These are phyloP conservation scores for Paraphoma sp. DNA, from an alignment of 2,329 filamentous ascomycete species.

Conservation along the genomic window DNA sequence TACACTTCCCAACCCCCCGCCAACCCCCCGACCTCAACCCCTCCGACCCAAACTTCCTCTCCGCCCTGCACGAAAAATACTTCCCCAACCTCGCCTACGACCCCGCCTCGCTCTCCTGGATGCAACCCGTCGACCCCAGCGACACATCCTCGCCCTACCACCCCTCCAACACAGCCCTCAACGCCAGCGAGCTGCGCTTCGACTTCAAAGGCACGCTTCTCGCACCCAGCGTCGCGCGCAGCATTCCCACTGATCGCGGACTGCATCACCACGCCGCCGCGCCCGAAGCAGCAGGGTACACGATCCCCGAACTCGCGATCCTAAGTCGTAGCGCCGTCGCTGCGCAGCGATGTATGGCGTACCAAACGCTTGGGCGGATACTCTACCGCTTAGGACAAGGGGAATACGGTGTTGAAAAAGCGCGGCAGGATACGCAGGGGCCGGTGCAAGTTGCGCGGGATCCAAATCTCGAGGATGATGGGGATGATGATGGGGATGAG, in stretches of 20 bases:
- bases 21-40: conserved; percentile 80
- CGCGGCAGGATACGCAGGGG: conserved; percentile 50
- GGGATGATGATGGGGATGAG: conserved; percentile 42
- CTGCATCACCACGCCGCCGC: conserved; percentile 94
- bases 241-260: conserved; percentile 77
- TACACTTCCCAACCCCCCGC: conserved; percentile 67
- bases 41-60: conserved; percentile 80
- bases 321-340: conserved; percentile 82
- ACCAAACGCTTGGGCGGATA: conserved; percentile 86
- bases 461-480: conserved; percentile 37
- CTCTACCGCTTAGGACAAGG: conserved; percentile 82
- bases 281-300: conserved; percentile 93
- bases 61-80: conserved; percentile 87
- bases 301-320: conserved; percentile 82
- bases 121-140: conserved; percentile 71
- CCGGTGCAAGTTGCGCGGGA: conserved; percentile 53
- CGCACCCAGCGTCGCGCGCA: conserved; percentile 74
- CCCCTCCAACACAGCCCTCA: conserved; percentile 73
- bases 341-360: conserved; percentile 88
- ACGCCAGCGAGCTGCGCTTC: conserved; percentile 82
- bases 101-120: conserved; percentile 87
- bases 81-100: conserved; percentile 88
- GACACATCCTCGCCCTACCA: conserved; percentile 79
- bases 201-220: conserved; percentile 84
- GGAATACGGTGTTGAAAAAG: conserved; percentile 65